Evolutionary conservation across 2,329 filamentous ascomycete species (phyloP), one percentile per base, ranked within the genome.

Genomic region (Dendryphion nanum): DNA sequence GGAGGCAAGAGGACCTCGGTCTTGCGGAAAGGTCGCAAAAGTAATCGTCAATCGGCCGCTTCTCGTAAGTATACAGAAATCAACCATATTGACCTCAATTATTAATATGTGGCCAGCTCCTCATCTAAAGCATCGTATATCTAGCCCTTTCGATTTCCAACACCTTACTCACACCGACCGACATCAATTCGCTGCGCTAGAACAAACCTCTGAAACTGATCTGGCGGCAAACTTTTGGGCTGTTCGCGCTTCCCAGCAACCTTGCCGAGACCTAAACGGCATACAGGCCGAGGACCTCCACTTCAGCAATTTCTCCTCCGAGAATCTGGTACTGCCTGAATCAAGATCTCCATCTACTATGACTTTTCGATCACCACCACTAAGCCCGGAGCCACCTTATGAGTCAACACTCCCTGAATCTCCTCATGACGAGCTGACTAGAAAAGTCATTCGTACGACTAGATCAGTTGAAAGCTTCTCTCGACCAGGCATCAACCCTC

Each of bases 111-210:
- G 19, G 7, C 13, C 37, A 66, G 61, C 44, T 12, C 40, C 47
- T 8, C 35, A 47, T 12, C 48, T 62, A 14, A 64, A 59, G 36
- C 47, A 54, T 33, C 57, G 55, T 40, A 83, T 83, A 36, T 83
- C 80, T 0, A 73, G 73, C 40, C 80, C 80, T 1, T 83, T 80
- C 59, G 77, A 81, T 50, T 83, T 83, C 53, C 78, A 82, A 45
- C 80, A 83, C 51, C 61, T 83, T 36, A 78, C 77, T 23, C 79
- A 83, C 53, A 79, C 78, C 18, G 73, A 74, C 39, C 72, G 74
- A 17, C 61, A 73, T 17, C 74, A 82, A 39, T 71, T 81, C 39
- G 69, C 74, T 20, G 66, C 67, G 4, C 61, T 82, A 15, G 72
- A 78, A 26, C 71, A 69, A 21, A 67, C 74, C 10, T 70, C 73